A percentile compares a stretch with the other conserved stretches of the same genome.
phyloP scores from a whole-genome alignment of 768 basidiomycete genomes.

The Lactarius tabidus region DNA sequence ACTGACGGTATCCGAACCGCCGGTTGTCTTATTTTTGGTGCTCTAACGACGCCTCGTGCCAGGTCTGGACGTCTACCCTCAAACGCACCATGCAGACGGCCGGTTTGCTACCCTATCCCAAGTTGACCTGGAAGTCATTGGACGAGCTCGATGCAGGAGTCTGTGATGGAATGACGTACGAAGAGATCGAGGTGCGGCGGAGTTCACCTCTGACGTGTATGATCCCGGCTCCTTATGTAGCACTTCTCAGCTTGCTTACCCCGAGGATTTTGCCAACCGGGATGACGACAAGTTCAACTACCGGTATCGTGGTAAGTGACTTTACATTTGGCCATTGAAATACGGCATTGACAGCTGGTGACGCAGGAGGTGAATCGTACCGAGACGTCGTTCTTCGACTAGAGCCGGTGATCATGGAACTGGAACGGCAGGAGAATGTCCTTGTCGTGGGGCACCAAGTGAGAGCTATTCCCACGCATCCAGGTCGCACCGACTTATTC shows the following conservation, averaged over 20 bases:
- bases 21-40: neutral
- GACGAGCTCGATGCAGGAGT: slow-evolving; percentile 99
- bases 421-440: slow-evolving; percentile 97
- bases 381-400: slow-evolving; percentile 93
- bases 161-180: slow-evolving; percentile 99
- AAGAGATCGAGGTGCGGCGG: slow-evolving; percentile 84
- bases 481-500: neutral
- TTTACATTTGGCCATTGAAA: neutral
- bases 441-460: slow-evolving; percentile 95
- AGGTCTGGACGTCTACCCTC: slow-evolving; percentile 99
- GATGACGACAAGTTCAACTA: slow-evolving; percentile 99
- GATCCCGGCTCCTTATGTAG: neutral
- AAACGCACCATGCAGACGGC: slow-evolving; percentile 91
- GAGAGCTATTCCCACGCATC: slow-evolving; percentile 19
- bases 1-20: slow-evolving; percentile 69
- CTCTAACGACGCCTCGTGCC: neutral
- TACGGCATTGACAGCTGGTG: neutral
- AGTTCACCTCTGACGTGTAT: neutral
- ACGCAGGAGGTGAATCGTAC: slow-evolving; percentile 84
- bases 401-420: slow-evolving; percentile 98
- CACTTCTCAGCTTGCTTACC: slow-evolving; percentile 71
- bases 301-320: slow-evolving; percentile 68
- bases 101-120: slow-evolving; percentile 73
- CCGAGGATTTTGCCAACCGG: slow-evolving; percentile 96
- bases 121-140: slow-evolving; percentile 97